Conservation (phyloP, 306 rosid species). For the Ceratonia siliqua region DNA sequence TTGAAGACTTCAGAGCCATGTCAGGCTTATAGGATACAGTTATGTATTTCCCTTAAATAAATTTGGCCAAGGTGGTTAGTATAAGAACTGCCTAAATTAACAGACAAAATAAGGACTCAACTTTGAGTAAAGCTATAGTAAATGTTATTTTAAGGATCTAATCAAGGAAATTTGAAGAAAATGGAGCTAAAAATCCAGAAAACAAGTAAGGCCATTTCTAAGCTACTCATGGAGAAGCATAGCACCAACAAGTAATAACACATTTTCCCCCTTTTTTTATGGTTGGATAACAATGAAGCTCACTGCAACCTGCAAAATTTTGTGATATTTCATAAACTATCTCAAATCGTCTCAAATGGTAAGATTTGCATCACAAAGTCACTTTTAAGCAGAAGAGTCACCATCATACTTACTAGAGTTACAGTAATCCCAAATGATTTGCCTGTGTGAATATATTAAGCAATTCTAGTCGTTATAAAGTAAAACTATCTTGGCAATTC, state of each 20-base stretch:
- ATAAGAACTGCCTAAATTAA: conserved; percentile 8
- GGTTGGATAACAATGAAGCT: neutral
- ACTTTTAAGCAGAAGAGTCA: neutral
- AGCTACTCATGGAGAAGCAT: too few relatives aligned
- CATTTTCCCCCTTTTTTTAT: neutral
- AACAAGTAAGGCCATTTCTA: too few relatives aligned
- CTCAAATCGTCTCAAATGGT: neutral
- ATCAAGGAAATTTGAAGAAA: neutral
- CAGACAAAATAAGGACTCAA: conserved; percentile 3
- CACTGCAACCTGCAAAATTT: neutral
- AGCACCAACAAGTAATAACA: neutral
- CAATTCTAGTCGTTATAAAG: neutral
- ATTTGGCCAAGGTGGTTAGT: neutral
- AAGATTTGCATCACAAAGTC: neutral
- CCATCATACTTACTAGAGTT: neutral
- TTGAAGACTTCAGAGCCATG: neutral
- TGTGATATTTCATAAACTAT: neutral
- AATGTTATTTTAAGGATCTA: neutral
- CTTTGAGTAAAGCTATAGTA: neutral
- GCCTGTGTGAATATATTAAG: too few relatives aligned
- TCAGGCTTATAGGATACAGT: neutral
- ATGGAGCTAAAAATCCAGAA: neutral
- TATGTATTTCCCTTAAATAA: conserved; percentile 5
- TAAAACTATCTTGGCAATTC: too few relatives aligned
- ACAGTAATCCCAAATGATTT: neutral